Evolutionary conservation across 176 grass and related monocot genomes (phyloP), one percentile per base, ranked within the genome.

Genomic region (Oryza meyeriana): DNA sequence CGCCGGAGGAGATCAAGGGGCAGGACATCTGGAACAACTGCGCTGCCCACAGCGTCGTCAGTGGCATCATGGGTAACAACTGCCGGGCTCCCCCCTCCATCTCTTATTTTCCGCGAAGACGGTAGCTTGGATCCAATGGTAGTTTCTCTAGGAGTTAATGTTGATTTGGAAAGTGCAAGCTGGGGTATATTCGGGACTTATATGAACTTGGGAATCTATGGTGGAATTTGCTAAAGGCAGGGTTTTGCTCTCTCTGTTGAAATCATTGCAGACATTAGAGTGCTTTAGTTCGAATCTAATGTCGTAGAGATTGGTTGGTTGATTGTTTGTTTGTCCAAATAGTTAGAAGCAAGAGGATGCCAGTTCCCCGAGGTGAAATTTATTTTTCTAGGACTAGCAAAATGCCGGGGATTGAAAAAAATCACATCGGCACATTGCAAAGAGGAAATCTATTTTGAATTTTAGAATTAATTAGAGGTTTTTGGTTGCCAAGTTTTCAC

Each of bases 11-110:
- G 79, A 94, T 98, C 41, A 85, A 84, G 27, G 90, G 81, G 75
- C 90, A 93, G 85, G 95, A 98, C 70, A 86, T 93, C 29, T 93
- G 88, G 84, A 95, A 95, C 76, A 98, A 95, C 87, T 95, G 90
- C 79, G 88, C 82, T n/a, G 87, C 93, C 42, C 90, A 88, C n/a
- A 98, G 88, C 80, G 92, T 93, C 71, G 68, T 91, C 39, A 97
- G 92, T 76, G 95, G 95, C 13, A 80, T 97, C 83, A 91, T 97
- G 90, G 92, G 95, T 94, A 88, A 80, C 66, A 16, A 12, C 74
- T 34, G 73, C 28, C 0, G 2, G 33, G 12, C 66, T 40, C 79
- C 35, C 2, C 55, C n/a, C n/a, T 25, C 34, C 38, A 25, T 75
- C 7, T 67, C 61, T 58, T 33, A 12, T 81, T 5, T 59, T 77